Evolutionary conservation across 345 rosid genomes (phyloP).

Genomic region (Kandelia obovata): DNA sequence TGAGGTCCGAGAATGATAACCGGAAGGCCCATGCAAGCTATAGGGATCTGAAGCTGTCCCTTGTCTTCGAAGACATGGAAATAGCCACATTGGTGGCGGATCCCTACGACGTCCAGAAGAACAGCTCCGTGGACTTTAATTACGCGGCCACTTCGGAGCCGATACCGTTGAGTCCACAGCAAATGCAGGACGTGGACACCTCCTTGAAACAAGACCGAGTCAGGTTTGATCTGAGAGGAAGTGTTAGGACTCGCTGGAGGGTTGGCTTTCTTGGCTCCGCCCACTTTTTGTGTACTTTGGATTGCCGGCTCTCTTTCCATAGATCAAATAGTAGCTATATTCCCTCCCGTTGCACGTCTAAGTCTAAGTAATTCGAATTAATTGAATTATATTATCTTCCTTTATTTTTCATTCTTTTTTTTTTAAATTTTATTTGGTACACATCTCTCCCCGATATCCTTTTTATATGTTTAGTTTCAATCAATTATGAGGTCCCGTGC

Average conservation of each 20-base stretch:
- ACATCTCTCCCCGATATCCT: neutral
- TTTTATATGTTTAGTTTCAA: too few relatives aligned
- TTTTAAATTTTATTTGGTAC: neutral
- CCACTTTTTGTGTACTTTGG: conserved; percentile 45
- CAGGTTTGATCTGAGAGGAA: conserved; percentile 60
- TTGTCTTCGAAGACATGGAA: conserved; percentile 42
- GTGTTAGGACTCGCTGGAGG: conserved; percentile 60
- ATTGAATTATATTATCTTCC: neutral
- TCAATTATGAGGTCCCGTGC: too few relatives aligned
- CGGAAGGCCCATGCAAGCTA: conserved; percentile 60
- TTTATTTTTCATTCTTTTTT: neutral
- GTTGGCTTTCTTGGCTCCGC: conserved; percentile 65
- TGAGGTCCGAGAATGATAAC: conserved; percentile 66
- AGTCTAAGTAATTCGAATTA: conserved; percentile 38
- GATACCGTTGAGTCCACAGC: conserved; percentile 48
- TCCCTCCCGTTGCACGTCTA: conserved; percentile 53
- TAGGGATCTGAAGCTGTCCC: conserved; percentile 32
- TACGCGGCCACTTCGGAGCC: conserved; percentile 58
- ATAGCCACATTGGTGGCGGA: conserved; percentile 47
- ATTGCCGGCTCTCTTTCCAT: conserved; percentile 60
- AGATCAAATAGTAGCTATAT: conserved; percentile 37
- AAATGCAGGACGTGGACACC: conserved; percentile 33
- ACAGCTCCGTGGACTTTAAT: conserved; percentile 29
- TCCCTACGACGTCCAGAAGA: conserved; percentile 62
- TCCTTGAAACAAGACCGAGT: conserved; percentile 49